These are phyloP conservation scores for Beverwykella pulmonaria DNA, from an alignment of 495 filamentous ascomycete genomes.

Conservation along the genomic window DNA sequence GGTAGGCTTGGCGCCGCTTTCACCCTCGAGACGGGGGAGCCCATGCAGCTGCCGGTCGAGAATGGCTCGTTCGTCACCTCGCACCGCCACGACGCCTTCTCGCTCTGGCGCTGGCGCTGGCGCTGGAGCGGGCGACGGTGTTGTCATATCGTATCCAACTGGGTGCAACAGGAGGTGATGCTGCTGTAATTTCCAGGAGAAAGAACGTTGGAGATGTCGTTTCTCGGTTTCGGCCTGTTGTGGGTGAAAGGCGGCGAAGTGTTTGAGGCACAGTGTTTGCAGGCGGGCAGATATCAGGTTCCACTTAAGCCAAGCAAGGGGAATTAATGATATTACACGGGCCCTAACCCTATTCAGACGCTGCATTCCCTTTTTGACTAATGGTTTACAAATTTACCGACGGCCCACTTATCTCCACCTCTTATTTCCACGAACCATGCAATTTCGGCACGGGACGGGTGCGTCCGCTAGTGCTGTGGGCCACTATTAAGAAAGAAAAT, in stretches of 20 bases:
- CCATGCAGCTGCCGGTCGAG: constrained; percentile 8
- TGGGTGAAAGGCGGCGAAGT: background rate
- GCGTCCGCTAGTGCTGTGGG: no score
- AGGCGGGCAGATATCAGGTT: no score
- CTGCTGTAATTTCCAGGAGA: constrained; percentile 3
- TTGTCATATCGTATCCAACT: constrained; percentile 1
- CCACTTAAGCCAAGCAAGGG: no score
- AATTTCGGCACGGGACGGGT: no score
- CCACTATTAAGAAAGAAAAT: no score
- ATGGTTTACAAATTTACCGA: no score
- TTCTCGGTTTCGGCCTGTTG: background rate
- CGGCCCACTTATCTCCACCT: no score
- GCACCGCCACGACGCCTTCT: constrained; percentile 10
- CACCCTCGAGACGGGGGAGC: constrained; percentile 3
- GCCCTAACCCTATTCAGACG: no score
- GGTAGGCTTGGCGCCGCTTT: constrained; percentile 5
- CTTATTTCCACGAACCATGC: no score
- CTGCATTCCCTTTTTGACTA: no score
- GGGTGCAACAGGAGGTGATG: background rate
- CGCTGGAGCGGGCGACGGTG: background rate
- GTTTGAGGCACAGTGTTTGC: background rate
- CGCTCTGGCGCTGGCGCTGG: constrained; percentile 2
- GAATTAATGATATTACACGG: no score
- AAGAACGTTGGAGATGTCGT: background rate
- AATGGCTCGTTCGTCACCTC: constrained; percentile 9